A percentile compares a stretch with the other conserved stretches of the same genome.
phyloP scores from a whole-genome alignment of 352 stramenopile species.

The Elongisporangium anandrum region DNA sequence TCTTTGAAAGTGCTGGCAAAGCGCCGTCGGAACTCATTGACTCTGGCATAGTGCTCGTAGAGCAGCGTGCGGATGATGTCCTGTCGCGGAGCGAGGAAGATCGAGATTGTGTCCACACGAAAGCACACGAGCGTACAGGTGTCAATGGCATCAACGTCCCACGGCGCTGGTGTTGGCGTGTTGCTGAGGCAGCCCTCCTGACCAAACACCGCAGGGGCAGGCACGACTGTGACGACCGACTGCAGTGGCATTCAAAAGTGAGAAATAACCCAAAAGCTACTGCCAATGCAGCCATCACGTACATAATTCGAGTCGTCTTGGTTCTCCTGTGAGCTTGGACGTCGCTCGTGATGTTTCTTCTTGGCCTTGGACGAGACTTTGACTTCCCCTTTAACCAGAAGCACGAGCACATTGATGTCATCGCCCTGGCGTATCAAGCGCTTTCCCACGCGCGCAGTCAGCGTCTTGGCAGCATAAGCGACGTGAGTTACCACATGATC shows the following conservation, averaged over 20 bases:
- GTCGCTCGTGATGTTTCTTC: background rate
- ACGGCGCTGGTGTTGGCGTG: constrained; percentile 28
- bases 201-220: constrained; percentile 64
- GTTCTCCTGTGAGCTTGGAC: background rate
- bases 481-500: constrained; percentile 54
- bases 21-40: constrained; percentile 41
- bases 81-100: constrained; percentile 44
- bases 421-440: constrained; percentile 48
- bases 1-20: constrained; percentile 19
- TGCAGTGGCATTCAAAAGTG: too few relatives aligned
- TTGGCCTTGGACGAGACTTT: constrained; percentile 40
- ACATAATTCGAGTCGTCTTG: constrained; percentile 4
- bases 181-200: constrained; percentile 54
- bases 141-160: constrained; percentile 58
- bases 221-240: constrained; percentile 52
- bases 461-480: constrained; percentile 51
- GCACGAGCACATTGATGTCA: constrained; percentile 51
- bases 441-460: constrained; percentile 34
- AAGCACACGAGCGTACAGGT: constrained; percentile 57
- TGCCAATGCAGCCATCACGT: constrained; percentile 1
- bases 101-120: constrained; percentile 48
- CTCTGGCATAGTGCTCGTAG: constrained; percentile 32
- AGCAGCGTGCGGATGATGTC: constrained; percentile 48
- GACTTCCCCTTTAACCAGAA: constrained; percentile 59
- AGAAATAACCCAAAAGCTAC: too few relatives aligned